phyloP scores from a whole-genome alignment of 805 yeast genomes.

The Sungouiella blattae region DNA sequence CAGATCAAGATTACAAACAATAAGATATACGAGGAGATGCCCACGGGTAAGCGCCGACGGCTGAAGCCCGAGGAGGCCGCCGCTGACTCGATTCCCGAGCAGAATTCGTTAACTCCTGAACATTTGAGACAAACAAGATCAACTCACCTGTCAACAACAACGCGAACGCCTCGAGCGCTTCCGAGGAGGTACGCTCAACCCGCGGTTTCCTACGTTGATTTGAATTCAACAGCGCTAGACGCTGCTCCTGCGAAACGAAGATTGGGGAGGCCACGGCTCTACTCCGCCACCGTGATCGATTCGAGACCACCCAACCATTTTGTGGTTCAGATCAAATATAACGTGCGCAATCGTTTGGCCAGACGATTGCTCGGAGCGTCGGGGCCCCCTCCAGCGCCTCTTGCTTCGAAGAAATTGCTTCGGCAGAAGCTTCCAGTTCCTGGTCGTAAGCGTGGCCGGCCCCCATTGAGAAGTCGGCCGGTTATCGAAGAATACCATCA shows the following conservation, averaged over 20 bases:
- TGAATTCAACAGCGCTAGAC: no score
- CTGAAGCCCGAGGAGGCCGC: neutral
- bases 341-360: slow-evolving; percentile 11
- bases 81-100: neutral
- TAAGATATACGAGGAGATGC: slow-evolving; percentile 14
- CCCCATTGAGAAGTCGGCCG: neutral
- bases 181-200: neutral
- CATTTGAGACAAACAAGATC: no score
- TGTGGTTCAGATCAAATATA: slow-evolving; percentile 10
- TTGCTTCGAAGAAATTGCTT: slow-evolving; percentile 2
- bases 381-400: slow-evolving; percentile 2
- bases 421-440: neutral
- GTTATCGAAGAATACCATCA: neutral
- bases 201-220: neutral
- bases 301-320: slow-evolving; percentile 1
- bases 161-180: neutral
- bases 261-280: slow-evolving; percentile 12
- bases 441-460: neutral
- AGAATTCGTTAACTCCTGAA: neutral
- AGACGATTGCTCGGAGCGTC: slow-evolving; percentile 4
- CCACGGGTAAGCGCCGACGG: slow-evolving; percentile 13
- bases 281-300: slow-evolving; percentile 6
- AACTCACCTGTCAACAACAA: no score
- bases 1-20: slow-evolving; percentile 17
- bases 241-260: neutral